Evolutionary conservation across 2,329 filamentous ascomycete species (phyloP).

Genomic region (Monilinia laxa): DNA sequence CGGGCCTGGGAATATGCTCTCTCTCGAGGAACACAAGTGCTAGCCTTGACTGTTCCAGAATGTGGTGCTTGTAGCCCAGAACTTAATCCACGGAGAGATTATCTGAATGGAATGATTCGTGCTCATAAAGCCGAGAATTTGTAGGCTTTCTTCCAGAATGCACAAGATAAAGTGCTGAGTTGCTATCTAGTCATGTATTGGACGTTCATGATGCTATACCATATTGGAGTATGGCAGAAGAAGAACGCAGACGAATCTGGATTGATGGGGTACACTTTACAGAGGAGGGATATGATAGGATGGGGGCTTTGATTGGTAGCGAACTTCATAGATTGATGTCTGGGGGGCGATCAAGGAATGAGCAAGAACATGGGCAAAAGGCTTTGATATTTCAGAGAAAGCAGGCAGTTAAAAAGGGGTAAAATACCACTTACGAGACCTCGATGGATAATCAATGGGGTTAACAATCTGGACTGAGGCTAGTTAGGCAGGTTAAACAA

Average conservation of each 20-base stretch:
- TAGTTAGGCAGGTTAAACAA: neutral
- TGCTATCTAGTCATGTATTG: conserved; percentile 50
- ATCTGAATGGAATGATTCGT: conserved; percentile 55
- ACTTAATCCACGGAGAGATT: conserved; percentile 43
- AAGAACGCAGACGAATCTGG: conserved; percentile 54
- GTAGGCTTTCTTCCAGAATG: conserved; percentile 46
- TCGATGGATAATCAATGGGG: neutral
- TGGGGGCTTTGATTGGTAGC: conserved; percentile 58
- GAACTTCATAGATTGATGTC: conserved; percentile 50
- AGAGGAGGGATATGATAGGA: conserved; percentile 58
- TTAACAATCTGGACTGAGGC: neutral
- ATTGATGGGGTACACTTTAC: conserved; percentile 62
- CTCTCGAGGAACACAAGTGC: conserved; percentile 52
- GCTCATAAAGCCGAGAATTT: conserved; percentile 50
- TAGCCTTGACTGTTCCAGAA: conserved; percentile 64
- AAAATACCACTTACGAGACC: neutral
- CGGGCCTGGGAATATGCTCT: conserved; percentile 53
- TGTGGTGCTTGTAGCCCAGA: conserved; percentile 37
- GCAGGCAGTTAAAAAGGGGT: neutral
- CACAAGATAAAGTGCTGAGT: neutral
- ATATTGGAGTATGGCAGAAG: conserved; percentile 50
- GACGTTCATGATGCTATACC: conserved; percentile 57
- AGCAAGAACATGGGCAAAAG: neutral
- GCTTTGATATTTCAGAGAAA: neutral
- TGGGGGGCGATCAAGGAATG: conserved; percentile 30